Evolutionary conservation across 2,329 filamentous ascomycete genomes (phyloP).

Genomic region (Fusarium scirpi): DNA sequence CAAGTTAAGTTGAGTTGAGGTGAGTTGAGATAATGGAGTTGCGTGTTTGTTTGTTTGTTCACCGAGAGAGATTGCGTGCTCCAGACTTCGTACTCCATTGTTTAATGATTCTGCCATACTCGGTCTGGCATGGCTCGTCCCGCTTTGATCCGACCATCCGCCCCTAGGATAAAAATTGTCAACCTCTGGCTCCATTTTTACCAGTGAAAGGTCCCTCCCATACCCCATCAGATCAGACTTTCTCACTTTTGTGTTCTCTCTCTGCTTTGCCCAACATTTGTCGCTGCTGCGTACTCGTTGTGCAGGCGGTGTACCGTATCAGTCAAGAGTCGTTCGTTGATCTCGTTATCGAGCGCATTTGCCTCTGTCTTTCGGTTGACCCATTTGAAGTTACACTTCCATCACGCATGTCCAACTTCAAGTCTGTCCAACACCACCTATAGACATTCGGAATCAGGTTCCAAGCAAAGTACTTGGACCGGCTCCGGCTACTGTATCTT

Average conservation of each 20-base stretch:
- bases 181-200: conserved; percentile 35
- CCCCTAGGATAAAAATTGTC: conserved; percentile 33
- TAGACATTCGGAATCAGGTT: neutral
- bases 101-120: conserved; percentile 23
- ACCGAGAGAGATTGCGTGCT: conserved; percentile 9
- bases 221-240: conserved; percentile 35
- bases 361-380: conserved; percentile 1
- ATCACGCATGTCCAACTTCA: conserved; percentile 11
- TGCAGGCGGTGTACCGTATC: conserved; percentile 4
- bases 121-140: conserved; percentile 35
- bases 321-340: conserved; percentile 9
- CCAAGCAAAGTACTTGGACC: neutral
- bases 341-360: conserved; percentile 3
- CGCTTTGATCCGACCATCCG: conserved; percentile 39
- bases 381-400: conserved; percentile 7
- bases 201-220: conserved; percentile 25
- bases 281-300: conserved; percentile 22
- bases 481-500: neutral
- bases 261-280: conserved; percentile 26
- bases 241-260: conserved; percentile 32
- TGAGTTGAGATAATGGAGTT: neutral
- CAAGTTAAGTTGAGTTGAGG: no score
- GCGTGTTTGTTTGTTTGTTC: conserved; percentile 9
- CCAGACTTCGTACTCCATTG: conserved; percentile 13
- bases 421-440: conserved; percentile 4